Conservation (phyloP, 345 rosid species). For the Gossypium turneri region DNA sequence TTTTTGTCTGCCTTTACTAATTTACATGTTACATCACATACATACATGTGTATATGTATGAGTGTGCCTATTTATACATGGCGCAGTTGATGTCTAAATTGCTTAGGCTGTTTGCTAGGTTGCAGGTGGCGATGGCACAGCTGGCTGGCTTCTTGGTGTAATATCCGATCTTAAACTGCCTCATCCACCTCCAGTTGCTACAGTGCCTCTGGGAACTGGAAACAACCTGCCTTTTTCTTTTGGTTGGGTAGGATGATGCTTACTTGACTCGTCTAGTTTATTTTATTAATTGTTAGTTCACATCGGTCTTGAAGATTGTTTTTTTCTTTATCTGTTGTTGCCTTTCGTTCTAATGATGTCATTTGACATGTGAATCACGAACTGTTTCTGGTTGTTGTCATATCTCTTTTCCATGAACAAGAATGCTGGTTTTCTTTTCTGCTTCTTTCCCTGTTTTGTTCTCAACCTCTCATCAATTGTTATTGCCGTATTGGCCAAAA, state of each 20-base stretch:
- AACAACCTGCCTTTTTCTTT: constrained; percentile 72
- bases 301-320: constrained; percentile 1
- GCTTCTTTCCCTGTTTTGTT: neutral
- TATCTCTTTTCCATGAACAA: neutral
- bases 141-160: constrained; percentile 74
- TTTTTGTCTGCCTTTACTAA: neutral
- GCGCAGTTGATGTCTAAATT: neutral
- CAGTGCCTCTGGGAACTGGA: constrained; percentile 73
- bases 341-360: neutral
- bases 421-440: neutral
- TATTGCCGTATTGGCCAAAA: neutral
- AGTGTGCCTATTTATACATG: neutral
- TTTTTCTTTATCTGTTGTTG: neutral
- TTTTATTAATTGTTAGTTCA: neutral
- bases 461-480: neutral
- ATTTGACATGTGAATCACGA: neutral
- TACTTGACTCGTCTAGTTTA: constrained; percentile 2
- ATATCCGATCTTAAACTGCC: constrained; percentile 70
- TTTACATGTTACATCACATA: neutral
- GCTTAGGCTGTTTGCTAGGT: constrained; percentile 36
- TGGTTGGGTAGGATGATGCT: constrained; percentile 56
- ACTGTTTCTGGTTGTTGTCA: neutral
- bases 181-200: constrained; percentile 59
- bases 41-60: neutral
- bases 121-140: constrained; percentile 83